Conservation (phyloP, 164 flowering plant species). For the Piper longum region DNA sequence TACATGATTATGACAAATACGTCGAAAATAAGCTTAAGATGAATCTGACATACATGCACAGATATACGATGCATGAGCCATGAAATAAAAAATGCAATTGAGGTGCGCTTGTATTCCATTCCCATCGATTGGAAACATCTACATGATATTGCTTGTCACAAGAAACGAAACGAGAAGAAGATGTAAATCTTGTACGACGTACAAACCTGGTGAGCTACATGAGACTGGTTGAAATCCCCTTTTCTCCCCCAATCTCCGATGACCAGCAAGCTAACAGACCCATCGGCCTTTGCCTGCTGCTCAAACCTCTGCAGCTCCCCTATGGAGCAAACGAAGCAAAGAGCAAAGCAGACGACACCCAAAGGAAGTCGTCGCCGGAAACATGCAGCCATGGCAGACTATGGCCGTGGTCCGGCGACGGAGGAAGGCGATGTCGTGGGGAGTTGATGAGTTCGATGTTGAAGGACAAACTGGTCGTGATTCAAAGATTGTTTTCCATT, state of each 20-base stretch:
- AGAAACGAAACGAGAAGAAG: not conserved
- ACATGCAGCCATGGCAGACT: constrained; percentile 3
- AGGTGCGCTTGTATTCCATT: too few relatives aligned
- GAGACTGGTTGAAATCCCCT: constrained; percentile 29
- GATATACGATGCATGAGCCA: too few relatives aligned
- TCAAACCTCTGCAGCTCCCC: constrained; percentile 6
- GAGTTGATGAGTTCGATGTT: too few relatives aligned
- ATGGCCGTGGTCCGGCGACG: not conserved
- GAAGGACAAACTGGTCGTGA: too few relatives aligned
- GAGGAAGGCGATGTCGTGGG: not conserved
- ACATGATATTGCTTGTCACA: too few relatives aligned
- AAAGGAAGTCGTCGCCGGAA: not conserved
- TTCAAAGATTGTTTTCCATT: too few relatives aligned
- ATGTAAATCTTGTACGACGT: not conserved
- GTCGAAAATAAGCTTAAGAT: too few relatives aligned
- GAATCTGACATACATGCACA: too few relatives aligned
- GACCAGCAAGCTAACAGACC: constrained; percentile 29
- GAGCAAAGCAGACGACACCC: not conserved
- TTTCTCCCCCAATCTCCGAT: constrained; percentile 46
- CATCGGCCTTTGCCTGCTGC: constrained; percentile 18
- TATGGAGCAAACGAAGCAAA: not conserved
- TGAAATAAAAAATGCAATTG: too few relatives aligned
- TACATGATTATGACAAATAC: too few relatives aligned
- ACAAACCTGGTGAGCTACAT: constrained; percentile 29
- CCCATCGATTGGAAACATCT: too few relatives aligned